Percentiles rank a stretch among this genome's conserved stretches.
Evolutionary conservation across 441 rosid species (phyloP).

Genomic region (Sinapis alba): DNA sequence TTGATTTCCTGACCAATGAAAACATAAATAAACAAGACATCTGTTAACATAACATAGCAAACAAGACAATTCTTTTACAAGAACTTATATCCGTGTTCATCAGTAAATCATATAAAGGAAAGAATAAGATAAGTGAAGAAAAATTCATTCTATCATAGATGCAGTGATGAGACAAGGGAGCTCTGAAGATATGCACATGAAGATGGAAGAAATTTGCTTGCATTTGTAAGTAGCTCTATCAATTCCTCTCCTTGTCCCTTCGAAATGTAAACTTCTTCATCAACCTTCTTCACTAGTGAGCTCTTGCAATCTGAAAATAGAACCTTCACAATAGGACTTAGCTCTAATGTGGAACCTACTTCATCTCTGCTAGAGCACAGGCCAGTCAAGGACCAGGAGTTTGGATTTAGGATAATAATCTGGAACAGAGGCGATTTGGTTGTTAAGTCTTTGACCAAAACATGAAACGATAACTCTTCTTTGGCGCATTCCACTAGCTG

Average conservation of each 20-base stretch:
- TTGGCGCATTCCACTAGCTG: slow-evolving; percentile 71
- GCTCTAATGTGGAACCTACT: slow-evolving; percentile 42
- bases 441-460: slow-evolving; percentile 67
- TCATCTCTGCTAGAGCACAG: slow-evolving; percentile 47
- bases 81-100: not conserved
- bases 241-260: slow-evolving; percentile 56
- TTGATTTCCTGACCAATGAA: not conserved
- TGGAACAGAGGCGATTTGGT: slow-evolving; percentile 62
- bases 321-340: slow-evolving; percentile 67
- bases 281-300: slow-evolving; percentile 43
- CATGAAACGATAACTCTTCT: slow-evolving; percentile 83
- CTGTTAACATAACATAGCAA: not conserved
- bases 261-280: slow-evolving; percentile 79
- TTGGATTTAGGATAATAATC: slow-evolving; percentile 71
- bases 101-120: not conserved
- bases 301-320: slow-evolving; percentile 56
- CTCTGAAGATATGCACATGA: slow-evolving; percentile 59
- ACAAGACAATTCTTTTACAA: not conserved
- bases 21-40: not conserved
- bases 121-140: not conserved
- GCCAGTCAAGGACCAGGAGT: slow-evolving; percentile 58
- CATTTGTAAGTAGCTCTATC: slow-evolving; percentile 43
- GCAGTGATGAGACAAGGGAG: slow-evolving; percentile 54
- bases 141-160: slow-evolving; percentile 14
- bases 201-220: slow-evolving; percentile 61